Percentiles rank a stretch among this genome's conserved stretches.
Evolutionary conservation across 768 basidiomycete genomes (phyloP).

Genomic region (Leucocoprinus leucothites): DNA sequence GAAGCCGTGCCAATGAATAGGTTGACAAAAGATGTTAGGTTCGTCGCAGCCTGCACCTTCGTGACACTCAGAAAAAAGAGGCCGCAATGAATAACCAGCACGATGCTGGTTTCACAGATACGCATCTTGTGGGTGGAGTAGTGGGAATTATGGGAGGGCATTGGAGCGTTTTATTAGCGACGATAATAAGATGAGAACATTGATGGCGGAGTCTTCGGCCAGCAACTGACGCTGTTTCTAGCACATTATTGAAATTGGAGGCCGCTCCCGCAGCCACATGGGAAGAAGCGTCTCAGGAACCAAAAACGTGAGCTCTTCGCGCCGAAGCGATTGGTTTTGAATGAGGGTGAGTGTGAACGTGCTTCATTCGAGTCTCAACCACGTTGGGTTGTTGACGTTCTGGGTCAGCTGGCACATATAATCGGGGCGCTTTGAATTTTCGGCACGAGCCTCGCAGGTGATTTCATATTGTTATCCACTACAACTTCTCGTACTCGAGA

Average conservation of each 20-base stretch:
- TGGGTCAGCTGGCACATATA: no score
- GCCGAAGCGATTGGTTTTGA: not conserved
- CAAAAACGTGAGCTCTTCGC: not conserved
- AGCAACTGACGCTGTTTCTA: not conserved
- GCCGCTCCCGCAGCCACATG: not conserved
- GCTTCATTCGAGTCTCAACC: not conserved
- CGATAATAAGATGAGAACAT: not conserved
- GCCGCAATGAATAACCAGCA: not conserved
- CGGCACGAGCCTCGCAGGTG: not conserved
- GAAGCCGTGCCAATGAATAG: constrained; percentile 50
- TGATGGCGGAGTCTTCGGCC: not conserved
- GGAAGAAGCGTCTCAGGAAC: not conserved
- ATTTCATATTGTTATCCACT: not conserved
- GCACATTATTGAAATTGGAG: not conserved
- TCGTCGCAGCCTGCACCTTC: constrained; percentile 17
- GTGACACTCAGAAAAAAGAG: not conserved
- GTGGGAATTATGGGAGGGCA: not conserved
- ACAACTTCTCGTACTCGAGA: constrained; percentile 33
- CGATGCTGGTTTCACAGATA: not conserved
- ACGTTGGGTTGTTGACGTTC: not conserved
- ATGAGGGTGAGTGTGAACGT: not conserved
- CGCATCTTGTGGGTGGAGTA: not conserved
- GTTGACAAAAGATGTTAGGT: constrained; percentile 45
- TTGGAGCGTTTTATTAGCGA: not conserved
- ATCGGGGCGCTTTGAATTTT: no score